These are phyloP conservation scores for Aspergillus baeticus DNA, from an alignment of 495 filamentous ascomycete species.

Conservation along the genomic window DNA sequence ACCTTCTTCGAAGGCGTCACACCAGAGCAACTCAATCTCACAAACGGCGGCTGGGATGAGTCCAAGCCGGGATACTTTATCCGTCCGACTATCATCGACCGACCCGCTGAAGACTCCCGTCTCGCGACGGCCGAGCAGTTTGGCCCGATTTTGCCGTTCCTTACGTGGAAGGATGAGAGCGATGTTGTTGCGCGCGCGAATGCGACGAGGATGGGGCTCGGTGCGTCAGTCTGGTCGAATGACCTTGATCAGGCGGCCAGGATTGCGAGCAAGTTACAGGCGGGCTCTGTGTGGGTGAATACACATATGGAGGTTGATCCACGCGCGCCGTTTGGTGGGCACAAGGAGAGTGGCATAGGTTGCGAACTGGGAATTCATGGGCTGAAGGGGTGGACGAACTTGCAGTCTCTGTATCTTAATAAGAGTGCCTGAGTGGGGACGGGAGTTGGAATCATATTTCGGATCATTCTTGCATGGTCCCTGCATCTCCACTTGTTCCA, in stretches of 20 bases:
- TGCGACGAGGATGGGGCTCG: slow-evolving; percentile 80
- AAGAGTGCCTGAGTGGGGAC: neutral
- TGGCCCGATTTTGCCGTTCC: slow-evolving; percentile 38
- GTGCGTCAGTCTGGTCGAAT: slow-evolving; percentile 76
- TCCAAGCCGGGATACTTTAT: slow-evolving; percentile 6
- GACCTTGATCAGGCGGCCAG: slow-evolving; percentile 73
- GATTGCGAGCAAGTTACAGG: slow-evolving; percentile 73
- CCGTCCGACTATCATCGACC: slow-evolving; percentile 6
- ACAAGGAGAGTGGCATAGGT: slow-evolving; percentile 56
- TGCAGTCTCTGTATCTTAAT: slow-evolving; percentile 37
- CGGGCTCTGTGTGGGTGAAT: slow-evolving; percentile 47
- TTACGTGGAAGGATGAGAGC: slow-evolving; percentile 70
- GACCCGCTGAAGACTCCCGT: neutral
- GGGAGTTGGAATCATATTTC: too few species aligned
- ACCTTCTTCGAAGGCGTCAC: slow-evolving; percentile 5
- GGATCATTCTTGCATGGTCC: too few species aligned
- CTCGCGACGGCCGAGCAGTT: slow-evolving; percentile 6
- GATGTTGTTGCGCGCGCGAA: slow-evolving; percentile 82
- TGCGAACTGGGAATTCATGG: slow-evolving; percentile 46
- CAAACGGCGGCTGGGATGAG: neutral
- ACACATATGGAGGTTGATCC: slow-evolving; percentile 25
- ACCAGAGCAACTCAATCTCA: neutral
- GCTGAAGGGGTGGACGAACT: slow-evolving; percentile 56
- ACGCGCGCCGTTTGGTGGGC: slow-evolving; percentile 48
- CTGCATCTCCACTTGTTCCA: too few species aligned